Base-by-base conservation (phyloP, 2,329 filamentous ascomycete species). In the Myotisia sp. region DNA sequence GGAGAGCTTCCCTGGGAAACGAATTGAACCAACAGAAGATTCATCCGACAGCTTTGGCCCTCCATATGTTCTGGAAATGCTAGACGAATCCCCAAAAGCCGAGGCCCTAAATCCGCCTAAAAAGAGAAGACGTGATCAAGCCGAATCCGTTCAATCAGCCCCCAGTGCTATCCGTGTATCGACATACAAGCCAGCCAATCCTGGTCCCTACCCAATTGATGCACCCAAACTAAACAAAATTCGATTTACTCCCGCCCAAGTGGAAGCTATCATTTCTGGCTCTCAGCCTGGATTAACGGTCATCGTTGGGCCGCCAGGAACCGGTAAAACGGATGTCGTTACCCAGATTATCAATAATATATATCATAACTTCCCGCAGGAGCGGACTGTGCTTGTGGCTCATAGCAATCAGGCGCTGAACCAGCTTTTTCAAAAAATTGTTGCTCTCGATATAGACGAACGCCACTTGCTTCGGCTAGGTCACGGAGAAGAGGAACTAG, bases 341-440 rank as follows among this genome's bases (percentile, higher is more conserved):
- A 94, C 87, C 3, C 90, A 98, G 56, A 92, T 95, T 53, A 98
- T 98, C 60, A 94, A 83, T 63, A 94, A 95, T 55, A 80, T 98
- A 47, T 98, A 98, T 53, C 87, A 95, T 64, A 93, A 95, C 59
- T 98, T 94, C 53, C 86, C 90, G 5, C 68, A 78, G 43, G 85
- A 98, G 56, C 79, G 84, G 47, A 98, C 90, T 0, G 64, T 98
- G 12, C 72, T 98, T 26, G 75, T 98, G 43, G 90, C 90, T 3
- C 90, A 98, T 56, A 95, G 87, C 58, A 98, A 98, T 52, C 92
- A 98, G 56, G 92, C 90, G 2, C 65, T 98, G 6, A 98, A 98
- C 50, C 90, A 98, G 54, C 68, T 98, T 1, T 98, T 98, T 61
- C 82, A 92, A 48, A 98, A 98, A 62, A 98, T 98, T 41, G 79